These are phyloP conservation scores for Pythium monospermum DNA, from an alignment of 352 stramenopile genomes.

Conservation along the genomic window DNA sequence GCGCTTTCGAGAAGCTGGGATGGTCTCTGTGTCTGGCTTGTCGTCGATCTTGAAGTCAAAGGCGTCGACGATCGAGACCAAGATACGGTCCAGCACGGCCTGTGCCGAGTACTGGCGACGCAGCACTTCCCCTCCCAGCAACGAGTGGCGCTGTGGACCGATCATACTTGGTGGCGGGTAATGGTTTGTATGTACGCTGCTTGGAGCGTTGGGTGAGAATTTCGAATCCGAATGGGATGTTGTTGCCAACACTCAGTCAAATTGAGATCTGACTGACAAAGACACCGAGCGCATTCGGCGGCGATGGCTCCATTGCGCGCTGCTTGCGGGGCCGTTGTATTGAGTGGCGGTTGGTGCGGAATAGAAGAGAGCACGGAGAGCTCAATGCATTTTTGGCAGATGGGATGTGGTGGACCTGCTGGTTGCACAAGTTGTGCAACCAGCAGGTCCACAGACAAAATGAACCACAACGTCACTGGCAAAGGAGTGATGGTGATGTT, in stretches of 20 bases:
- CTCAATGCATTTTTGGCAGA: too few relatives aligned
- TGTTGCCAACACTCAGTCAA: not conserved
- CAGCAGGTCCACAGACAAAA: too few relatives aligned
- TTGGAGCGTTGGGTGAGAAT: conserved; percentile 12
- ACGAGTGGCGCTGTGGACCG: conserved; percentile 27
- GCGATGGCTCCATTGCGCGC: too few relatives aligned
- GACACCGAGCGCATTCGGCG: too few relatives aligned
- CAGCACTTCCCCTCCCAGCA: conserved; percentile 29
- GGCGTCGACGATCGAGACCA: conserved; percentile 30
- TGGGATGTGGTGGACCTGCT: too few relatives aligned
- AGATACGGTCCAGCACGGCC: conserved; percentile 25
- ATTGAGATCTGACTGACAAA: conserved; percentile 5
- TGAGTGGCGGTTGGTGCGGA: too few relatives aligned
- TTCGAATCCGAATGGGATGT: not conserved
- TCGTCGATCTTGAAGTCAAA: conserved; percentile 34
- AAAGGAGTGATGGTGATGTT: too few relatives aligned
- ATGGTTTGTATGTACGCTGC: conserved; percentile 4
- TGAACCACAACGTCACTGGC: too few relatives aligned
- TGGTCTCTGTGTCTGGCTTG: not conserved
- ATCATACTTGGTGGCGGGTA: conserved; percentile 5
- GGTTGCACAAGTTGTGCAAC: too few relatives aligned
- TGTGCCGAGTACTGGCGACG: conserved; percentile 20
- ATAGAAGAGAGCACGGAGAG: too few relatives aligned
- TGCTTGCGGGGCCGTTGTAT: too few relatives aligned
- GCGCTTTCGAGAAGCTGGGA: conserved; percentile 2